Conservation (phyloP, 352 stramenopile genomes). For the Saprolegnia parasitica region DNA sequence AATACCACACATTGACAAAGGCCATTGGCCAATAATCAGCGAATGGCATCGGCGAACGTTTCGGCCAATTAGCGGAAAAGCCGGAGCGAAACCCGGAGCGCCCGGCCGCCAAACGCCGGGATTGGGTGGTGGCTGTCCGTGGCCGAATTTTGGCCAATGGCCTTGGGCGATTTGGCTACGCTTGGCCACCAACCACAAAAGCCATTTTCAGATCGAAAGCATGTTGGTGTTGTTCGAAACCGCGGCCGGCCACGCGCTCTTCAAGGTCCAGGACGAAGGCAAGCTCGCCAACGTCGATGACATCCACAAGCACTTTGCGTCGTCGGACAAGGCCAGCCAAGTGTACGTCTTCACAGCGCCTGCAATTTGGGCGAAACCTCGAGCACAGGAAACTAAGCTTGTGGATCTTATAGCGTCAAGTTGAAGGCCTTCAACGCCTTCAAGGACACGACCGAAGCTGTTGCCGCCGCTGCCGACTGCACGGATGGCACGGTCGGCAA, state of each 20-base stretch:
- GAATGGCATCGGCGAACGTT: not conserved
- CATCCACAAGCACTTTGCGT: constrained; percentile 91
- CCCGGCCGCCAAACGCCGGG: not conserved
- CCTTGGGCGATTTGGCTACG: not conserved
- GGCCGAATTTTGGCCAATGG: constrained; percentile 13
- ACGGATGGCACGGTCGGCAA: constrained; percentile 98
- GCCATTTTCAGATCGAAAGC: constrained; percentile 22
- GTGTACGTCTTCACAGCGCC: constrained; percentile 41
- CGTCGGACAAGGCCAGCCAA: constrained; percentile 84
- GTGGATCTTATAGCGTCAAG: constrained; percentile 59
- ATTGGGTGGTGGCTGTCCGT: constrained; percentile 11
- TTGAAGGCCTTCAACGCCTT: constrained; percentile 98
- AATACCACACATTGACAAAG: not conserved
- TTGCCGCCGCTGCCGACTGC: constrained; percentile 94
- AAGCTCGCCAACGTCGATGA: constrained; percentile 88
- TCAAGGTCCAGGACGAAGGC: constrained; percentile 97
- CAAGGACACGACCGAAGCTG: constrained; percentile 97
- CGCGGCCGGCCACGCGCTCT: constrained; percentile 97
- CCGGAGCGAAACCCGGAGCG: not conserved
- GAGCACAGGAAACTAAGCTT: not conserved
- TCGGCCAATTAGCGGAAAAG: constrained; percentile 4
- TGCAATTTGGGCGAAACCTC: not conserved
- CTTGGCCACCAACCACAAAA: constrained; percentile 20
- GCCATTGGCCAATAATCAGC: constrained; percentile 18
- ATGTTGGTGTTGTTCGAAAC: constrained; percentile 99